Evolutionary conservation across 2,329 filamentous ascomycete genomes (phyloP), one percentile per base, ranked within the genome.

Genomic region (Beauveria asiatica): DNA sequence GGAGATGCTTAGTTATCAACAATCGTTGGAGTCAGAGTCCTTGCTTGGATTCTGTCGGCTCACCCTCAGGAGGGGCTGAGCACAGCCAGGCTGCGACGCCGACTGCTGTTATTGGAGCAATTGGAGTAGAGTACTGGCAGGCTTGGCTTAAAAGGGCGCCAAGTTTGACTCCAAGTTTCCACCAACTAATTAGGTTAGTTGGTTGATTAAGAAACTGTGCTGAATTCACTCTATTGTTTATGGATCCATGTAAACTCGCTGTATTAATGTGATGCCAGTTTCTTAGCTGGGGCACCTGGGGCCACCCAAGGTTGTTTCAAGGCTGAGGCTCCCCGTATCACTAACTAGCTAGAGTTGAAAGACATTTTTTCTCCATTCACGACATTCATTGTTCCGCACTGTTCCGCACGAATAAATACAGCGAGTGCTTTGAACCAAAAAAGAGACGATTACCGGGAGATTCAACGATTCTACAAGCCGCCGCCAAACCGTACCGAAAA

Each of bases 81-180:
- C 39, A 58, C 27, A 25, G 30, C 46, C 10, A 58, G 48, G 48
- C 57, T 46, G 48, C 13, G 55, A 33, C 55, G 33, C 46, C 10
- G 17, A 11, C 42, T 51, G 42, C 25, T 59, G 39, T 59, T n/a
- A 52, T 59, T 59, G 57, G 57, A 45, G 30, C 46, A 37, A 37
- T 37, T 33, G 10, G 10, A 13, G 10, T 10, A 33, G 13, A 41
- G 11, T 25, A 23, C 9, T 49, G 45, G 48, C 25, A 13, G 23
- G 25, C 56, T 52, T 52, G 48, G 41, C 48, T 59, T 23, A 13
- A 52, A 45, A 10, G 13, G 46, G 39, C 56, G 56, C 56, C 33
- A 50, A 33, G 33, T n/a, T 59, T 16, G 11, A 44, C 21, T 51
- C 55, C 55, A 44, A 3, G n/a, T 39, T 58, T 51, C 23, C 48